Conservation (phyloP, 768 basidiomycete species). For the Tricholoma furcatifolium region DNA sequence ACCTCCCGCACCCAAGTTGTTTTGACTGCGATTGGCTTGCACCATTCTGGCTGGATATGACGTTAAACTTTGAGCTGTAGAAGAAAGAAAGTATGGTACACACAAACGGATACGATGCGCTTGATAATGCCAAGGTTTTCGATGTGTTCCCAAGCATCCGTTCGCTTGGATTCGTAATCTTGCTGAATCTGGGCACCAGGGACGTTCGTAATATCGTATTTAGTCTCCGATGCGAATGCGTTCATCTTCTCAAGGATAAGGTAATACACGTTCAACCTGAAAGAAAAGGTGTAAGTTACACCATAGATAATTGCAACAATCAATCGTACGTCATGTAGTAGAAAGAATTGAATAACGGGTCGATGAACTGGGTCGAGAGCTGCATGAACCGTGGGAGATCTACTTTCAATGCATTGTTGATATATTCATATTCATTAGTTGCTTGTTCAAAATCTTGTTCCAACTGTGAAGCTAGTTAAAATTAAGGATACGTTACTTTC, state of each 20-base stretch:
- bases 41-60: constrained; percentile 62
- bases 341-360: constrained; percentile 97
- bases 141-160: constrained; percentile 76
- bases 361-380: constrained; percentile 86
- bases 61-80: neutral
- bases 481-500: neutral
- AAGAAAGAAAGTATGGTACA: constrained; percentile 26
- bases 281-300: constrained; percentile 1
- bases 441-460: constrained; percentile 96
- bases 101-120: constrained; percentile 82
- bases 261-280: constrained; percentile 90
- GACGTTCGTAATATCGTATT: constrained; percentile 69
- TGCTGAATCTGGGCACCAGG: constrained; percentile 67
- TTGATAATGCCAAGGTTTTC: constrained; percentile 83
- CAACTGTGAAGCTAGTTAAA: constrained; percentile 47
- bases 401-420: constrained; percentile 85
- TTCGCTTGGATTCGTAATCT: constrained; percentile 80
- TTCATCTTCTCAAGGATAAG: constrained; percentile 93
- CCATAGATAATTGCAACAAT: neutral
- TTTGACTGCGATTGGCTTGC: constrained; percentile 44
- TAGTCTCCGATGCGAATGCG: constrained; percentile 74
- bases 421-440: constrained; percentile 90
- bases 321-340: constrained; percentile 96
- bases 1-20: constrained; percentile 28
- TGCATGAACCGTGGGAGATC: constrained; percentile 94